Evolutionary conservation across 192 early-diverging fungal genomes (phyloP).

Genomic region (Gigaspora rosea): DNA sequence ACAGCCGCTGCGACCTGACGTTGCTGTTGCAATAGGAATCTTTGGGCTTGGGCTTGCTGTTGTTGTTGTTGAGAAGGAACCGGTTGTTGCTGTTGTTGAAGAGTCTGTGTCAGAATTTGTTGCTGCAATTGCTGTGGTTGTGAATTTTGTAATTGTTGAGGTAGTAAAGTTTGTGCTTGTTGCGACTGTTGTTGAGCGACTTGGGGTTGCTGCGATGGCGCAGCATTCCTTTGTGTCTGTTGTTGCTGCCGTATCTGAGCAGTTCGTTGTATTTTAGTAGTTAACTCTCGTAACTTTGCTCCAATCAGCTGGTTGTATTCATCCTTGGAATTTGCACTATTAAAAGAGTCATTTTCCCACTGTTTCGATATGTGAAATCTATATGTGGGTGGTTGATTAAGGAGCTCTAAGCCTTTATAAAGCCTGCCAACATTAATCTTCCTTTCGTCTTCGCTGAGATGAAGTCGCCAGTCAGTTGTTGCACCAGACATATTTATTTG

Average conservation of each 20-base stretch:
- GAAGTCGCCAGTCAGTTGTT: not conserved
- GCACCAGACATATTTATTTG: not conserved
- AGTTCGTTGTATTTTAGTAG: not conserved
- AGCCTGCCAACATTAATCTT: not conserved
- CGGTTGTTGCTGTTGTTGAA: too few relatives aligned
- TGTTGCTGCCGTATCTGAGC: not conserved
- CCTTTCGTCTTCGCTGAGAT: not conserved
- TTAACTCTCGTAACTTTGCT: not conserved
- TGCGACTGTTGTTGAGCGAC: not conserved
- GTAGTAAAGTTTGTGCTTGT: not conserved
- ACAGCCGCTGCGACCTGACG: too few relatives aligned
- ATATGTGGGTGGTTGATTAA: too few relatives aligned
- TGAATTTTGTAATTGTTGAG: constrained; percentile 6
- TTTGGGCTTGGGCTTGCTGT: too few relatives aligned
- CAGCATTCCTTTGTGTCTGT: not conserved
- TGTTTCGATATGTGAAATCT: not conserved
- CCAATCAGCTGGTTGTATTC: not conserved
- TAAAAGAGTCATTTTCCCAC: not conserved
- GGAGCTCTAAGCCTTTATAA: not conserved
- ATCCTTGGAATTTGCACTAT: not conserved
- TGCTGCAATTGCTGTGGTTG: not conserved
- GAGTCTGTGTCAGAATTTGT: too few relatives aligned
- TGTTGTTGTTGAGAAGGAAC: too few relatives aligned
- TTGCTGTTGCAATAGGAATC: too few relatives aligned
- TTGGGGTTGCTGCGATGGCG: constrained; percentile 12